Evolutionary conservation across 306 rosid genomes (phyloP).

Genomic region (Begonia masoniana): DNA sequence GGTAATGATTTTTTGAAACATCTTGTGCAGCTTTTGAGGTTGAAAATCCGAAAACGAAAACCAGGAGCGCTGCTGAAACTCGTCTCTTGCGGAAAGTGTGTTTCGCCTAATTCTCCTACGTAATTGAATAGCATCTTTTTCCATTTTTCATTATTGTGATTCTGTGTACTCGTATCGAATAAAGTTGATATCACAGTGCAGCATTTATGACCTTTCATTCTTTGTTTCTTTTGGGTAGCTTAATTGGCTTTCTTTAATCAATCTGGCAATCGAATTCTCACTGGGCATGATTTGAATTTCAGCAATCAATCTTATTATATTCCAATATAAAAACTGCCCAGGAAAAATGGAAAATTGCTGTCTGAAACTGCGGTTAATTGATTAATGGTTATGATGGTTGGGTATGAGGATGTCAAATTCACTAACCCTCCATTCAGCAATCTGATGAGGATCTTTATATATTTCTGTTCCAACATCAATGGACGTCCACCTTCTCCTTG

Average conservation of each 20-base stretch:
- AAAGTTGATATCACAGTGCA: background rate
- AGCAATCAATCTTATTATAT: too few species aligned
- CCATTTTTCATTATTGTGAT: background rate
- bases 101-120: conserved; percentile 62
- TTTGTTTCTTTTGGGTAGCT: too few species aligned
- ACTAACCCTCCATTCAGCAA: conserved; percentile 38
- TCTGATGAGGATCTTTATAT: conserved; percentile 20
- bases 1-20: conserved; percentile 17
- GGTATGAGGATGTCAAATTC: conserved; percentile 38
- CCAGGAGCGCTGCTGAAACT: conserved; percentile 67
- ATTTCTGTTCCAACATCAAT: conserved; percentile 40
- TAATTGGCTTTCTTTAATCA: background rate
- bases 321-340: background rate
- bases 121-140: conserved; percentile 13
- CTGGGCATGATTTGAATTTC: too few species aligned
- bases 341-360: background rate
- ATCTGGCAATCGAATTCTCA: background rate
- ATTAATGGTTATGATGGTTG: background rate
- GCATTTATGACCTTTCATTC: background rate
- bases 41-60: conserved; percentile 47
- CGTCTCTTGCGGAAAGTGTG: conserved; percentile 80
- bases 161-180: background rate
- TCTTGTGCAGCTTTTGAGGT: conserved; percentile 71
- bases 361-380: background rate
- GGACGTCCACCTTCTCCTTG: conserved; percentile 34